Percentiles rank a stretch among this genome's conserved stretches.
Conservation (phyloP, 2,329 filamentous ascomycete genomes). For the Xylaria sp. region DNA sequence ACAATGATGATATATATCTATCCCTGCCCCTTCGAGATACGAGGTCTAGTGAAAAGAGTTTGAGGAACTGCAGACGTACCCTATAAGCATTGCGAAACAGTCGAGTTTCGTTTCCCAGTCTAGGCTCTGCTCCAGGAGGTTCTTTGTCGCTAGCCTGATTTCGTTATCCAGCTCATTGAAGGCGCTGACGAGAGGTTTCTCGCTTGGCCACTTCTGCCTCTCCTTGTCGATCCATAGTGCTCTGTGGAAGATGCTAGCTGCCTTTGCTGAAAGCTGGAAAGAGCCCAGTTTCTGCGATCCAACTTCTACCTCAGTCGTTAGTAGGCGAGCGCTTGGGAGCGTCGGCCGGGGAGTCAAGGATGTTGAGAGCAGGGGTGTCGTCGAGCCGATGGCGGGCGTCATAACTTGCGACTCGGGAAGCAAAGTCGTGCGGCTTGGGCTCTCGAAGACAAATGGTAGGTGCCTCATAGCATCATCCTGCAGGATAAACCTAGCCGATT, state of each 20-base stretch:
- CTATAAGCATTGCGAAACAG: slow-evolving; percentile 50
- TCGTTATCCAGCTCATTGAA: slow-evolving; percentile 47
- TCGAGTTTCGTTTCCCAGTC: slow-evolving; percentile 49
- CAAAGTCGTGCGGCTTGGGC: slow-evolving; percentile 44
- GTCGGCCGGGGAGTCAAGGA: slow-evolving; percentile 29
- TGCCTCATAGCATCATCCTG: slow-evolving; percentile 46
- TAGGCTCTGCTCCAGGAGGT: slow-evolving; percentile 43
- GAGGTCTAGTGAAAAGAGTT: neutral
- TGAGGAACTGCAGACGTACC: slow-evolving; percentile 38
- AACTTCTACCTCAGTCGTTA: slow-evolving; percentile 41
- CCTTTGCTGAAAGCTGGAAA: slow-evolving; percentile 49
- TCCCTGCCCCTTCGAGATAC: neutral
- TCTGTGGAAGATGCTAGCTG: slow-evolving; percentile 47
- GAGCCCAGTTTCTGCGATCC: slow-evolving; percentile 40
- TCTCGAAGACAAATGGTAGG: slow-evolving; percentile 49
- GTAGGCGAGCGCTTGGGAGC: slow-evolving; percentile 39
- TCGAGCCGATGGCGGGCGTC: slow-evolving; percentile 23
- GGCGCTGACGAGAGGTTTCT: slow-evolving; percentile 43
- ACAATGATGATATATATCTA: neutral
- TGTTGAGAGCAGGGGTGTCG: slow-evolving; percentile 13
- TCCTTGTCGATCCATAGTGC: slow-evolving; percentile 47
- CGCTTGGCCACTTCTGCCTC: slow-evolving; percentile 38
- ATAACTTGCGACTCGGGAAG: slow-evolving; percentile 46
- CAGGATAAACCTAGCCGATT: slow-evolving; percentile 45
- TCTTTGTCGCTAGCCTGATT: slow-evolving; percentile 44